Evolutionary conservation across 306 rosid genomes (phyloP).

Genomic region (Quercus ilex): DNA sequence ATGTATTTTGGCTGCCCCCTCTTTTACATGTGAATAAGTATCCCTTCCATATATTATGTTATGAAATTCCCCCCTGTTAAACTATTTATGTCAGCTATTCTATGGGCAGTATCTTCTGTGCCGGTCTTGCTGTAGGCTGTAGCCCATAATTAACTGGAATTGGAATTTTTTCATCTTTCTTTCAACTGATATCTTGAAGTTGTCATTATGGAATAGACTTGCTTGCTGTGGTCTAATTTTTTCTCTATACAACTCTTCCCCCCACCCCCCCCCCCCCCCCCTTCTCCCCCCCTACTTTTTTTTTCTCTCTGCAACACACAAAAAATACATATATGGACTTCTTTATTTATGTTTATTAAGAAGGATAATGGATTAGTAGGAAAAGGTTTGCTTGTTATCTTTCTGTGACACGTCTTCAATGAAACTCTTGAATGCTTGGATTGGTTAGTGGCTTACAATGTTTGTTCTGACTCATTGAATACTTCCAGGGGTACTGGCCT

Average conservation of each 20-base stretch:
- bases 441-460: background rate
- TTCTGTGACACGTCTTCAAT: background rate
- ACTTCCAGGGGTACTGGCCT: slow-evolving; percentile 81
- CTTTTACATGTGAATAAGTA: background rate
- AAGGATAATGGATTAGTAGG: background rate
- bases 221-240: background rate
- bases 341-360: background rate
- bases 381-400: background rate
- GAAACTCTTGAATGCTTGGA: background rate
- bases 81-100: background rate
- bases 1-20: background rate
- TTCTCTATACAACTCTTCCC: too few relatives aligned
- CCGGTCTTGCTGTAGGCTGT: background rate
- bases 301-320: background rate
- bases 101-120: background rate
- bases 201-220: background rate
- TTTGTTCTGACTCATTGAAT: background rate
- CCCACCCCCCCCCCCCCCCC: too few relatives aligned
- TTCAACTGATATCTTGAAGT: background rate
- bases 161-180: background rate
- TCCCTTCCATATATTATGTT: background rate
- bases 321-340: background rate
- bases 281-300: background rate
- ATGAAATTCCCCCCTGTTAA: background rate
- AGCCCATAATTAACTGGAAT: background rate